These are phyloP conservation scores for Mortierella sp. DNA, from an alignment of 371 early-diverging fungal genomes.

Conservation along the genomic window DNA sequence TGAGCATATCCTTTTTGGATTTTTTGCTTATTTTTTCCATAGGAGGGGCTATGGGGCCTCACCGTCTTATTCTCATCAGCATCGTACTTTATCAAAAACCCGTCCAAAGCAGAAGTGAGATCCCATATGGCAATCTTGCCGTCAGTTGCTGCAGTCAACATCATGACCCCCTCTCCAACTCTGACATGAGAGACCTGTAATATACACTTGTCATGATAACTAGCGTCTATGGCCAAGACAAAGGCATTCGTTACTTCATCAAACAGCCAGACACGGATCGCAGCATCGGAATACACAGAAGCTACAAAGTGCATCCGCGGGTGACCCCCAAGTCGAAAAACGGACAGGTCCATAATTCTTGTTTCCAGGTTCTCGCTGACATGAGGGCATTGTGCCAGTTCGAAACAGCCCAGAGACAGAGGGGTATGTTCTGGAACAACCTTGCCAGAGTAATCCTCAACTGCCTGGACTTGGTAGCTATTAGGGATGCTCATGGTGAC, in stretches of 20 bases:
- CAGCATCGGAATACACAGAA: conserved; percentile 71
- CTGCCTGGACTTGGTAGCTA: conserved; percentile 53
- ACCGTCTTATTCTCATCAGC: conserved; percentile 18
- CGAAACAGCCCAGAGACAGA: conserved; percentile 28
- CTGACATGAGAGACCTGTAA: conserved; percentile 64
- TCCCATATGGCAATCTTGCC: conserved; percentile 72
- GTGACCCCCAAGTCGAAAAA: conserved; percentile 49
- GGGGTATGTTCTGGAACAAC: conserved; percentile 36
- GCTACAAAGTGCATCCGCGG: conserved; percentile 67
- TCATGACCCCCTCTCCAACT: conserved; percentile 56
- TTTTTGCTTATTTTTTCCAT: conserved; percentile 35
- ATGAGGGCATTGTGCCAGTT: conserved; percentile 38
- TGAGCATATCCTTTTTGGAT: conserved; percentile 27
- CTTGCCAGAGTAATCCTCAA: conserved; percentile 23
- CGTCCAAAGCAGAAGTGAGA: conserved; percentile 53
- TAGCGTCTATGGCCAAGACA: conserved; percentile 65
- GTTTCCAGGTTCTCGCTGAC: conserved; percentile 65
- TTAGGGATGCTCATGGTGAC: conserved; percentile 50
- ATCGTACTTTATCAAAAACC: conserved; percentile 19
- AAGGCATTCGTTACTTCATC: conserved; percentile 65
- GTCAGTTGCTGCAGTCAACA: conserved; percentile 72
- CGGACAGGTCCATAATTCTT: conserved; percentile 71
- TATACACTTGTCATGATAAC: conserved; percentile 71
- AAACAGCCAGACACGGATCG: conserved; percentile 71
- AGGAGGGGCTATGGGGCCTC: conserved; percentile 25